phyloP scores from a whole-genome alignment of 352 stramenopile genomes.

The Thalassiosira hispida region DNA sequence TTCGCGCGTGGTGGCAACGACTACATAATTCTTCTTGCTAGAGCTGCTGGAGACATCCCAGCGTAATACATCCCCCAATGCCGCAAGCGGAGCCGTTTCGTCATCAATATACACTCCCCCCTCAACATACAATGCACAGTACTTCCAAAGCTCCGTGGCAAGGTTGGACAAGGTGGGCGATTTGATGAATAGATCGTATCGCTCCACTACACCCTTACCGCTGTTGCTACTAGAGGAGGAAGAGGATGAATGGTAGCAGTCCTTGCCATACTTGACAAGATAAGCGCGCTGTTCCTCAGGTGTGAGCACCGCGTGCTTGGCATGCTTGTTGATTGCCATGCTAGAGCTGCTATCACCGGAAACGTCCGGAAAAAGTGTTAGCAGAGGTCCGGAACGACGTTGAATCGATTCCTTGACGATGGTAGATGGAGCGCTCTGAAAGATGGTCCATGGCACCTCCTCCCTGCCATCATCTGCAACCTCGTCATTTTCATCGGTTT shows the following conservation, averaged over 20 bases:
- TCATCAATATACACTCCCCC: conserved; percentile 66
- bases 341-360: not conserved
- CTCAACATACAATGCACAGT: conserved; percentile 61
- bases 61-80: conserved; percentile 29
- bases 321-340: not conserved
- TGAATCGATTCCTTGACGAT: not conserved
- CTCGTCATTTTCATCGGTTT: not conserved
- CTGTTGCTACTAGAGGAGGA: not conserved
- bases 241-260: not conserved
- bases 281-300: conserved; percentile 17
- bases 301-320: conserved; percentile 10
- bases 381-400: conserved; percentile 17
- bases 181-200: conserved; percentile 31
- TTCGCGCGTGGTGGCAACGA: conserved; percentile 6
- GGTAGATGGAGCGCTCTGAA: not conserved
- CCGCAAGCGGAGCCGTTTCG: conserved; percentile 32
- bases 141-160: conserved; percentile 76
- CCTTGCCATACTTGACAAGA: not conserved
- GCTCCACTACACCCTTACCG: not conserved
- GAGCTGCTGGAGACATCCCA: not conserved
- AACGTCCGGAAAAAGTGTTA: conserved; percentile 17
- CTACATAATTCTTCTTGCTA: conserved; percentile 36
- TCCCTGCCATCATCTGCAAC: not conserved
- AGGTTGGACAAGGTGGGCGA: conserved; percentile 6
- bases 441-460: conserved; percentile 12